A percentile compares a stretch with the other conserved stretches of the same genome.
These are phyloP conservation scores for Carex myosuroides DNA, from an alignment of 176 grass and related monocot species.

Conservation along the genomic window DNA sequence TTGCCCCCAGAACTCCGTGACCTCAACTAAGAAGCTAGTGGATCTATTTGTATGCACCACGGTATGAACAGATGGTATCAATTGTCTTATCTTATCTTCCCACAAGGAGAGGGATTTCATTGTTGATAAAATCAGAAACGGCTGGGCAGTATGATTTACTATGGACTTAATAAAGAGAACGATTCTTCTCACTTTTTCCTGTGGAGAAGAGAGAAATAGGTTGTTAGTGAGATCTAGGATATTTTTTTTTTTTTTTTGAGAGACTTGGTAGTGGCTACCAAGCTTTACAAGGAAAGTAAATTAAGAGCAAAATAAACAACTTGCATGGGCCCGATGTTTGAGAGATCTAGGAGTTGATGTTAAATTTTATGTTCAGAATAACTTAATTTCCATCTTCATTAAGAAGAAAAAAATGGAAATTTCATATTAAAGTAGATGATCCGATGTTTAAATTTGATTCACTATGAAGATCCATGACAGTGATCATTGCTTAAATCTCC, in stretches of 20 bases:
- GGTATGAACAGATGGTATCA: conserved; percentile 61
- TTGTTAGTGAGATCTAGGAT: background rate
- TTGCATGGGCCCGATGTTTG: background rate
- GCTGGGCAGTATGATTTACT: conserved; percentile 35
- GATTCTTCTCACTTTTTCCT: conserved; percentile 66
- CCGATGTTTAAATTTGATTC: conserved; percentile 1
- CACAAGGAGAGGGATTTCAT: conserved; percentile 43
- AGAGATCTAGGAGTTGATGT: background rate
- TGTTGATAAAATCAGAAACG: conserved; percentile 58
- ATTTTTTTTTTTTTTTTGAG: too few species aligned
- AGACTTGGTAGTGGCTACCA: too few species aligned
- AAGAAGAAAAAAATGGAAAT: background rate
- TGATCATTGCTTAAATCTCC: conserved; percentile 5
- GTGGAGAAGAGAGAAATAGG: conserved; percentile 4
- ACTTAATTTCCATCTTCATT: background rate
- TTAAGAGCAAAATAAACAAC: too few species aligned
- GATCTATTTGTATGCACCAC: conserved; percentile 57
- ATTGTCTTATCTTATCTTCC: conserved; percentile 61
- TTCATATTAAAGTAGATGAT: background rate
- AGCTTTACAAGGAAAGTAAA: too few species aligned
- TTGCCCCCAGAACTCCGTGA: conserved; percentile 52
- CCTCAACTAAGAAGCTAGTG: conserved; percentile 41
- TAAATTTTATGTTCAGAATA: background rate
- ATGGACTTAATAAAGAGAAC: conserved; percentile 55
- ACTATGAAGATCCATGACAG: background rate